A percentile compares a stretch with the other conserved stretches of the same genome.
These are phyloP conservation scores for Cyphellophora europaea DNA, from an alignment of 2,329 filamentous ascomycete species.

Conservation along the genomic window DNA sequence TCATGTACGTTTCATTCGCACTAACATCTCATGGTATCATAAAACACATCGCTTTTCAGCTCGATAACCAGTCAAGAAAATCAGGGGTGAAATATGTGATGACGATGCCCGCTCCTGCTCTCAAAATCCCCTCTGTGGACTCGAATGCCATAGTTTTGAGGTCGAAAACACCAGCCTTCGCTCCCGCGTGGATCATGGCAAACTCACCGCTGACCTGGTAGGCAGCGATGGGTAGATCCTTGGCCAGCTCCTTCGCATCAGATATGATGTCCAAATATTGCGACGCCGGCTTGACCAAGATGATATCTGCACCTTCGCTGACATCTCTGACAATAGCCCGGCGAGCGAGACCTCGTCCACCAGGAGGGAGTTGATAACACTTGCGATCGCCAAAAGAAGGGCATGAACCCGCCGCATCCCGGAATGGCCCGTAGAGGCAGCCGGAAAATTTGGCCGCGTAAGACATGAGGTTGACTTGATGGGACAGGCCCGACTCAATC, in stretches of 20 bases:
- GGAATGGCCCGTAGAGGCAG: slow-evolving; percentile 93
- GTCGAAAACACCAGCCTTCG: slow-evolving; percentile 94
- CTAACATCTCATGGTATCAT: no score
- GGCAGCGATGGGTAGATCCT: slow-evolving; percentile 83
- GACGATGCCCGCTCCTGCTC: slow-evolving; percentile 87
- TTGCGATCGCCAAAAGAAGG: slow-evolving; percentile 90
- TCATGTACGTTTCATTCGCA: no score
- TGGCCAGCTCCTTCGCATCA: slow-evolving; percentile 88
- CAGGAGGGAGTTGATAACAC: slow-evolving; percentile 93
- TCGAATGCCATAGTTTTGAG: slow-evolving; percentile 92
- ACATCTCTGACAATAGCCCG: slow-evolving; percentile 87
- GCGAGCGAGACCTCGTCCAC: slow-evolving; percentile 81
- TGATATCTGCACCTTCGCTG: slow-evolving; percentile 87
- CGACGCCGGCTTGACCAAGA: slow-evolving; percentile 97
- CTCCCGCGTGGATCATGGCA: slow-evolving; percentile 93
- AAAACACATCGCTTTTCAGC: no score
- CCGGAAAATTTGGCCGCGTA: slow-evolving; percentile 98
- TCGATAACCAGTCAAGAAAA: slow-evolving; percentile 53
- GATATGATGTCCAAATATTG: slow-evolving; percentile 97
- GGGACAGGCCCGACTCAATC: slow-evolving; percentile 87
- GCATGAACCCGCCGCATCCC: slow-evolving; percentile 83
- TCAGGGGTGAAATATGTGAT: slow-evolving; percentile 90
- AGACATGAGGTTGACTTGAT: slow-evolving; percentile 89
- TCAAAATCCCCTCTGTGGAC: slow-evolving; percentile 82
- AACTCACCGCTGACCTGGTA: slow-evolving; percentile 97